Conservation (phyloP, 768 basidiomycete species). For the Cystobasidium ongulense region DNA sequence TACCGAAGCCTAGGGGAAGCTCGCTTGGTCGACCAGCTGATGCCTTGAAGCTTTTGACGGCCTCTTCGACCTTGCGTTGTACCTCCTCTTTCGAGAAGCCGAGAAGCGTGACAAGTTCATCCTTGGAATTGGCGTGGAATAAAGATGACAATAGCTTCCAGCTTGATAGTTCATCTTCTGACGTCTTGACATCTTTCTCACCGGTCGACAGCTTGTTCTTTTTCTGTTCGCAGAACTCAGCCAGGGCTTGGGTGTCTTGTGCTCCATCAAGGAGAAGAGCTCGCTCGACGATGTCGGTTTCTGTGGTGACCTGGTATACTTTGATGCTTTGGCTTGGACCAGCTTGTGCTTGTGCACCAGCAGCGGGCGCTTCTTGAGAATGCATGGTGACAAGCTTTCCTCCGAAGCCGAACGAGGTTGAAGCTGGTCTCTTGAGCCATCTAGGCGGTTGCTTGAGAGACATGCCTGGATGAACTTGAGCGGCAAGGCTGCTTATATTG, state of each 20-base stretch:
- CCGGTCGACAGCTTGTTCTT: neutral
- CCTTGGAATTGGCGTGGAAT: constrained; percentile 78
- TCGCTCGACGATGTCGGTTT: constrained; percentile 63
- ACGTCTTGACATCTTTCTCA: neutral
- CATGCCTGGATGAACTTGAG: constrained; percentile 51
- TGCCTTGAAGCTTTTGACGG: constrained; percentile 64
- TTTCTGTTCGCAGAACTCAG: constrained; percentile 31
- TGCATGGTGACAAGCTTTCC: constrained; percentile 66
- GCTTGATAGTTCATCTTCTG: constrained; percentile 28
- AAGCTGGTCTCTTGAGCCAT: constrained; percentile 80
- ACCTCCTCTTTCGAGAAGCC: constrained; percentile 89
- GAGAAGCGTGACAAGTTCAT: constrained; percentile 78
- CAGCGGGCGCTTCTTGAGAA: constrained; percentile 37
- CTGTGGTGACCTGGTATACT: constrained; percentile 73
- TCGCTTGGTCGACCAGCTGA: constrained; percentile 3
- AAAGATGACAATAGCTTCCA: constrained; percentile 56
- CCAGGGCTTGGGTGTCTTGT: constrained; percentile 42
- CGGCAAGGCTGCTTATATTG: constrained; percentile 46
- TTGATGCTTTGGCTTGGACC: constrained; percentile 3
- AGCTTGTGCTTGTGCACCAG: constrained; percentile 52
- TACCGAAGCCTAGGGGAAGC: constrained; percentile 27
- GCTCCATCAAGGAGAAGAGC: constrained; percentile 61
- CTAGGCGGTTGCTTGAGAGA: constrained; percentile 92
- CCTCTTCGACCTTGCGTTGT: constrained; percentile 66
- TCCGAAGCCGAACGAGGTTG: constrained; percentile 80